Conservation (phyloP, 2,329 filamentous ascomycete genomes). For the Claviceps cyperi region DNA sequence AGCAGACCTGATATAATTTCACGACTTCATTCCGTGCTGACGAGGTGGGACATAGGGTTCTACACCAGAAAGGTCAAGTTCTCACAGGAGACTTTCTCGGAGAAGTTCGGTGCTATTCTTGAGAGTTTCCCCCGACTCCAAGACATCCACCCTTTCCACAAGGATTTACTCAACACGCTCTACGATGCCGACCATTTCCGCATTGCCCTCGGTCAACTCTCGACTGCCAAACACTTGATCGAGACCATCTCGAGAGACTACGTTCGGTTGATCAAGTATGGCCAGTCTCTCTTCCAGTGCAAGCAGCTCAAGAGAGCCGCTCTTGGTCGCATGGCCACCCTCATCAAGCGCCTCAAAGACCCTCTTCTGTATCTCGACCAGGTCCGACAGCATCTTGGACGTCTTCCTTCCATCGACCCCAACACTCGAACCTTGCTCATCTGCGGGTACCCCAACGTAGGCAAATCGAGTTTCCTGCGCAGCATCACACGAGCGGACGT, state of each 20-base stretch:
- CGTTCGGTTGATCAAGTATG: slow-evolving; percentile 82
- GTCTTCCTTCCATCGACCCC: slow-evolving; percentile 95
- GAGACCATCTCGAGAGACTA: slow-evolving; percentile 95
- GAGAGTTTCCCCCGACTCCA: slow-evolving; percentile 84
- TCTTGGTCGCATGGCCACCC: slow-evolving; percentile 94
- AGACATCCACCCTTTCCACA: slow-evolving; percentile 91
- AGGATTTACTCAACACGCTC: slow-evolving; percentile 74
- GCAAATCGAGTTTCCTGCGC: slow-evolving; percentile 91
- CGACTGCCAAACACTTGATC: slow-evolving; percentile 89
- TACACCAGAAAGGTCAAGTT: slow-evolving; percentile 98
- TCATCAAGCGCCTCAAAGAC: slow-evolving; percentile 88
- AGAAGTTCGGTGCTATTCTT: slow-evolving; percentile 83
- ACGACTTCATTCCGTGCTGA: not conserved
- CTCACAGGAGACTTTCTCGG: slow-evolving; percentile 89
- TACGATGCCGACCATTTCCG: slow-evolving; percentile 98
- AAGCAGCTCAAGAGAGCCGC: slow-evolving; percentile 96
- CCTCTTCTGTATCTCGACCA: slow-evolving; percentile 92
- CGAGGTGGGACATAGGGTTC: slow-evolving; percentile 42
- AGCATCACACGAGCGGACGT: slow-evolving; percentile 90
- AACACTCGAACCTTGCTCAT: slow-evolving; percentile 94
- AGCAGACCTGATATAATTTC: not conserved
- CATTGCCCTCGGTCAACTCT: slow-evolving; percentile 90
- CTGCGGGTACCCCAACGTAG: slow-evolving; percentile 93
- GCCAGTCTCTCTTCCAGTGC: slow-evolving; percentile 93
- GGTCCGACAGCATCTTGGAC: slow-evolving; percentile 79